Percentiles rank a stretch among this genome's conserved stretches.
Evolutionary conservation across 352 stramenopile species (phyloP).

Genomic region (Globisporangium parvum): DNA sequence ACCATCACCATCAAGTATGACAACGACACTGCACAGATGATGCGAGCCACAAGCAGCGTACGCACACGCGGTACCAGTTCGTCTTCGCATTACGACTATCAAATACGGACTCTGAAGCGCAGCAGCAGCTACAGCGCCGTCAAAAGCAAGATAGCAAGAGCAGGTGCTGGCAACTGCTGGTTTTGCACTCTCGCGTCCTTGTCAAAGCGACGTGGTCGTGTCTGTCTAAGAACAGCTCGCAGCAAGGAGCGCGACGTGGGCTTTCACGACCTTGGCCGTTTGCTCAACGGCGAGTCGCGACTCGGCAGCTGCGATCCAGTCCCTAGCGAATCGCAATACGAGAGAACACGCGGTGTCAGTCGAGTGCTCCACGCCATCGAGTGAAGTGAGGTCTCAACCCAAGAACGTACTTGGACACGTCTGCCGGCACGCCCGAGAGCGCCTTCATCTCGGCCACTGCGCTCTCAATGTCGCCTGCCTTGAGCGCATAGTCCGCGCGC

Average conservation of each 20-base stretch:
- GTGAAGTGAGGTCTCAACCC: too few relatives aligned
- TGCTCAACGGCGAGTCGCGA: conserved; percentile 74
- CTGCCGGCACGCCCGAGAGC: conserved; percentile 52
- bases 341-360: conserved; percentile 1
- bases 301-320: conserved; percentile 74
- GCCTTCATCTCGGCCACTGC: conserved; percentile 64
- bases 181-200: neutral
- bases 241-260: conserved; percentile 69
- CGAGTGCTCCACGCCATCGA: neutral
- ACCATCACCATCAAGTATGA: too few relatives aligned
- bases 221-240: conserved; percentile 67
- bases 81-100: neutral
- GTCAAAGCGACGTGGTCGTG: neutral
- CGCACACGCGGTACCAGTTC: too few relatives aligned
- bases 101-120: neutral
- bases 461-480: conserved; percentile 71
- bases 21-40: too few relatives aligned
- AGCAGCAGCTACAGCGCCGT: neutral
- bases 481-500: conserved; percentile 77
- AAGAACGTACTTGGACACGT: conserved; percentile 53
- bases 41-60: too few relatives aligned
- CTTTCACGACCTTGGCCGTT: conserved; percentile 79
- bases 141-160: neutral
- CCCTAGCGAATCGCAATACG: conserved; percentile 13
- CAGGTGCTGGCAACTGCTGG: neutral